Evolutionary conservation across 225 moss, liverwort and hornwort genomes (phyloP), one percentile per base, ranked within the genome.

Genomic region (Sphagnum contortum): DNA sequence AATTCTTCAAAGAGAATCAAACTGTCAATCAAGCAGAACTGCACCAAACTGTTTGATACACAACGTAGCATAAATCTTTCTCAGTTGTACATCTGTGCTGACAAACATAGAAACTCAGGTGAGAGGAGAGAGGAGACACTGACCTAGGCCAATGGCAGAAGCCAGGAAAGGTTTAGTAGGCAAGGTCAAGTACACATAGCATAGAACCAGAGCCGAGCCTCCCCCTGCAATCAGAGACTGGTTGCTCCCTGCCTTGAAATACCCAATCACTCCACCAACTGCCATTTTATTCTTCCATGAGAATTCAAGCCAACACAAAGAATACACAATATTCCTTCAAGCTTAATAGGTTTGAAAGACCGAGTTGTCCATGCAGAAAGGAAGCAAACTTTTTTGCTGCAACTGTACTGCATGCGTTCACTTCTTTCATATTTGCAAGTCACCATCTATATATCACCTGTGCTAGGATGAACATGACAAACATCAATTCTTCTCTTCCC

Each of bases 191-290:
- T 85, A 93, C 57, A 98, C 93, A 48, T 80, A 80, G 45, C 79
- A 85, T 12, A 98, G 76, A 29, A 82, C 79, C 68, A 77, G 66
- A 46, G 89, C 71, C 55, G 96, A 82, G 45, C 75, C 90, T 57
- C 86, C 87, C 57, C 92, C 92, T 8, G 96, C 72, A 4, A 77
- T 8, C 5, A 98, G 73, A 8, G 92, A 92, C 64, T 78, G 80
- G 47, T 55, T 80, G 70, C 96, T 98, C 65, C 96, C 86, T 47
- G 80, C 71, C 70, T 73, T 98, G 14, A 67, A 72, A 58, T 82
- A 98, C 50, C 96, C 96, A 14, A 98, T 80, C 12, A 98, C 12
- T 49, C 96, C 96, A 56, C 93, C 96, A 64, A 79, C 96, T 98
- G 89, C 73, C 29, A 29, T 29, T 29, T 29, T 29, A 29, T 29